phyloP scores from a whole-genome alignment of 306 rosid species.

The Cucumis sativus region Cucumber_9930_V3 NC_026661.2:6654001-6654500 shows the following conservation, averaged over 20 bases:
- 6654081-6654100: conserved; percentile 96
- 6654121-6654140: conserved; percentile 83
- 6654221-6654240: conserved; percentile 84
- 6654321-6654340: conserved; percentile 53
- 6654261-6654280: conserved; percentile 79
- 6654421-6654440: conserved; percentile 37
- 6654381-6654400: conserved; percentile 53
- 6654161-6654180: conserved; percentile 88
- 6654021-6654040: conserved; percentile 98
- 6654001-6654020: conserved; percentile 87
- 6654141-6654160: conserved; percentile 97
- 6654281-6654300: conserved; percentile 65
- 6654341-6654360: conserved; percentile 57
- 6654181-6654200: conserved; percentile 70
- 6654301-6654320: conserved; percentile 74
- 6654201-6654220: conserved; percentile 77
- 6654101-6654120: conserved; percentile 77
- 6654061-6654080: conserved; percentile 98
- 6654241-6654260: conserved; percentile 94
- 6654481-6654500: conserved; percentile 67
- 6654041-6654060: conserved; percentile 76
- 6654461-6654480: conserved; percentile 42
- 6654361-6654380: conserved; percentile 53
- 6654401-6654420: conserved; percentile 31
- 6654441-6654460: conserved; percentile 33